phyloP scores from a whole-genome alignment of 768 basidiomycete genomes.

The Lentinula sp. region DNA sequence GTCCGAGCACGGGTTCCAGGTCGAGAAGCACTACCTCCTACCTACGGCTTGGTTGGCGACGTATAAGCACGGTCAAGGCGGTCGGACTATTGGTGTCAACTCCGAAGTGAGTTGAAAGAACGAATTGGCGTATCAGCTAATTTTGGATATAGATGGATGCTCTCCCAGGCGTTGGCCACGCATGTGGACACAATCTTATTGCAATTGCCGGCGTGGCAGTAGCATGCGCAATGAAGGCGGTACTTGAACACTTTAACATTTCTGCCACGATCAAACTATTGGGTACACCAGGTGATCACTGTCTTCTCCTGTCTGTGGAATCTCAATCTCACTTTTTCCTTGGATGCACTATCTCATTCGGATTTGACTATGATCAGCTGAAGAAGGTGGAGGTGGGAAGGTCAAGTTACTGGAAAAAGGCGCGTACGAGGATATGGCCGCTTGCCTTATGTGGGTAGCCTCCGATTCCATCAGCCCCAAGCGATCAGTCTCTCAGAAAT shows the following conservation, averaged over 20 bases:
- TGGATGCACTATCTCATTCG: too few relatives aligned
- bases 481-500: not conserved
- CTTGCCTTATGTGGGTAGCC: slow-evolving; percentile 60
- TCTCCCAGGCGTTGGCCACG: slow-evolving; percentile 22
- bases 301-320: not conserved
- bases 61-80: slow-evolving; percentile 58
- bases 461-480: not conserved
- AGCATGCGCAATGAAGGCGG: slow-evolving; percentile 57
- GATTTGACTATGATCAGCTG: slow-evolving; percentile 35
- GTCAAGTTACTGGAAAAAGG: slow-evolving; percentile 60
- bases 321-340: not conserved
- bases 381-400: slow-evolving; percentile 77
- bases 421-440: slow-evolving; percentile 71
- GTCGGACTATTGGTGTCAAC: slow-evolving; percentile 70
- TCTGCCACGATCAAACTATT: slow-evolving; percentile 65
- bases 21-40: slow-evolving; percentile 54
- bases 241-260: slow-evolving; percentile 54
- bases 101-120: slow-evolving; percentile 44
- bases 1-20: slow-evolving; percentile 57
- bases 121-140: not conserved
- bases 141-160: slow-evolving; percentile 50
- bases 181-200: slow-evolving; percentile 70
- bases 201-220: slow-evolving; percentile 71
- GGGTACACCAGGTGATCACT: slow-evolving; percentile 63
- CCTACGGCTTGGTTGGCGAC: slow-evolving; percentile 74